Conservation (phyloP, 2,329 filamentous ascomycete species). For the Aspergillus amoenus region DNA sequence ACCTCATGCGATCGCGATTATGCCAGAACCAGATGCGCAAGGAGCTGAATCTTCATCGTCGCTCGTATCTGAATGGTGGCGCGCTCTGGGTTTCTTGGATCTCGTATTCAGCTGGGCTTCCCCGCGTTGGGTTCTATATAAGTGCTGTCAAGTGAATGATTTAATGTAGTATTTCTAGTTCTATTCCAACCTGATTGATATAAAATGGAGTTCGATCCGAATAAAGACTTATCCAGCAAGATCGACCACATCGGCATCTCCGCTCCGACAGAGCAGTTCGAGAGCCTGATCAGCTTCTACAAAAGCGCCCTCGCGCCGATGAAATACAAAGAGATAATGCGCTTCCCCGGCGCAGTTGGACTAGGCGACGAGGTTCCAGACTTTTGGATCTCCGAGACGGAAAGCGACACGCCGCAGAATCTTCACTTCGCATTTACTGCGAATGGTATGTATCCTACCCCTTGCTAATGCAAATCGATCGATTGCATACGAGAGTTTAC, state of each 20-base stretch:
- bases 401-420: slow-evolving; percentile 5
- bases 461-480: not conserved
- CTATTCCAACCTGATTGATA: no score
- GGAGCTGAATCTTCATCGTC: not conserved
- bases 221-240: slow-evolving; percentile 10
- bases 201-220: slow-evolving; percentile 1
- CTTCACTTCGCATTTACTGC: slow-evolving; percentile 28
- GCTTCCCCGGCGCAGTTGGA: slow-evolving; percentile 27
- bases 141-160: not conserved
- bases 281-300: slow-evolving; percentile 30
- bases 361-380: slow-evolving; percentile 29
- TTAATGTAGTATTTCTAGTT: no score
- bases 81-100: not conserved
- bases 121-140: not conserved
- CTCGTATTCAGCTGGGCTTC: not conserved
- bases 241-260: slow-evolving; percentile 28
- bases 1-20: not conserved
- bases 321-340: slow-evolving; percentile 29
- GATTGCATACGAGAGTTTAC: not conserved
- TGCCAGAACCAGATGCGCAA: not conserved
- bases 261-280: slow-evolving; percentile 28
- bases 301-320: slow-evolving; percentile 28
- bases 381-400: slow-evolving; percentile 28
- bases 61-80: not conserved
- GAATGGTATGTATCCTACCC: slow-evolving; percentile 16